Conservation (phyloP, 495 filamentous ascomycete species). For the Trichocladium antarcticum region DNA sequence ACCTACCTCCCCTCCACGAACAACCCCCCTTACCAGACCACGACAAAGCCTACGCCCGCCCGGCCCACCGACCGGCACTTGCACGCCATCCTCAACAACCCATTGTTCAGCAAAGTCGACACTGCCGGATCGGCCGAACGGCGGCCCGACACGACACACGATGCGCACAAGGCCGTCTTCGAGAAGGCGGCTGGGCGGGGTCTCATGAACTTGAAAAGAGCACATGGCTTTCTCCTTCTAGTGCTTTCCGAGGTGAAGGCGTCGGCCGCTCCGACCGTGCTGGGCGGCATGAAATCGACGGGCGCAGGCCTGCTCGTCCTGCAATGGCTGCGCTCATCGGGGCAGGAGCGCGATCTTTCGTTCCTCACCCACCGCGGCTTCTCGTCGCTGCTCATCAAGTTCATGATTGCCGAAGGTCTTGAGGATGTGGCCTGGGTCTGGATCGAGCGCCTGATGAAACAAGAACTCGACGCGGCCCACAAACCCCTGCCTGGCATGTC, state of each 20-base stretch:
- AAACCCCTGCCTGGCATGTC: background rate
- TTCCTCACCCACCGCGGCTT: conserved; percentile 29
- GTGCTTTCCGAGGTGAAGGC: conserved; percentile 22
- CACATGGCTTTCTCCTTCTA: conserved; percentile 31
- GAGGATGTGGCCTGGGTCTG: conserved; percentile 36
- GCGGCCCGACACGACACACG: background rate
- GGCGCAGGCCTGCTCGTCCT: conserved; percentile 35
- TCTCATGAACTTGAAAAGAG: conserved; percentile 34
- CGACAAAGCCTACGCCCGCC: background rate
- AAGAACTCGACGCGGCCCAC: background rate
- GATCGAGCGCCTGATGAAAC: conserved; percentile 25
- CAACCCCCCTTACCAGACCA: background rate
- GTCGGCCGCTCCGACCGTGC: conserved; percentile 17
- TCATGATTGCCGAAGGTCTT: conserved; percentile 41
- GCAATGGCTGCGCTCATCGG: conserved; percentile 43
- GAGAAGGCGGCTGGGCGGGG: conserved; percentile 31
- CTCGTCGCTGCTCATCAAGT: conserved; percentile 28
- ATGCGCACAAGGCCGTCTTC: conserved; percentile 25
- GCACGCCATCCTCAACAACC: conserved; percentile 57
- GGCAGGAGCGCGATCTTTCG: conserved; percentile 26
- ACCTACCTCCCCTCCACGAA: conserved; percentile 16
- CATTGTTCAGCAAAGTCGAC: conserved; percentile 37
- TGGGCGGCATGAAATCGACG: conserved; percentile 27
- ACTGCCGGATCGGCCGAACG: background rate
- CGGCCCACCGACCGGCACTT: conserved; percentile 46